phyloP scores from a whole-genome alignment of 768 basidiomycete genomes.

The Pleurotus giganteus region DNA sequence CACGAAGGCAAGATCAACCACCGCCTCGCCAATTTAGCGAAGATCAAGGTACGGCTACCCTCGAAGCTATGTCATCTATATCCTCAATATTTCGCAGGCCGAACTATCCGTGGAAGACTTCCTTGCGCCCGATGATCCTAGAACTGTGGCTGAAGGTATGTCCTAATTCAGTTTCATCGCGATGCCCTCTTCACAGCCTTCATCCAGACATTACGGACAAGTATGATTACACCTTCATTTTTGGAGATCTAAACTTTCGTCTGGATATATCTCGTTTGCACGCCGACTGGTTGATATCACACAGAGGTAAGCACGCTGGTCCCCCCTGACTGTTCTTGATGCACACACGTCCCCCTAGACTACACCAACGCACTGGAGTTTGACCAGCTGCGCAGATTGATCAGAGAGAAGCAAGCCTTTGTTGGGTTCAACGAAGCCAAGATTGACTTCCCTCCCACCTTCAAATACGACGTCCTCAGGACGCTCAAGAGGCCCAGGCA shows the following conservation, averaged over 20 bases:
- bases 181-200: neutral
- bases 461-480: constrained; percentile 84
- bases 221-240: constrained; percentile 88
- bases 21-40: constrained; percentile 81
- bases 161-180: neutral
- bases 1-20: constrained; percentile 75
- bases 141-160: constrained; percentile 69
- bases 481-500: constrained; percentile 48
- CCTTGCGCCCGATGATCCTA: constrained; percentile 59
- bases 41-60: constrained; percentile 68
- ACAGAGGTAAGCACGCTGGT: constrained; percentile 49
- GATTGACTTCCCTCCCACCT: constrained; percentile 89
- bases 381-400: constrained; percentile 81
- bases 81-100: constrained; percentile 40
- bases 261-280: constrained; percentile 86
- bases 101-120: constrained; percentile 83
- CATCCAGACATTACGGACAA: constrained; percentile 74
- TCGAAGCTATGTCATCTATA: neutral
- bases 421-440: constrained; percentile 75
- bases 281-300: constrained; percentile 90
- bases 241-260: constrained; percentile 91
- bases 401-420: constrained; percentile 68
- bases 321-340: neutral
- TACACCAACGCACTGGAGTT: constrained; percentile 86
- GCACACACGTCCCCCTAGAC: constrained; percentile 39